These are phyloP conservation scores for Eucalyptus regnans DNA, from an alignment of 345 rosid genomes.

Conservation along the genomic window DNA sequence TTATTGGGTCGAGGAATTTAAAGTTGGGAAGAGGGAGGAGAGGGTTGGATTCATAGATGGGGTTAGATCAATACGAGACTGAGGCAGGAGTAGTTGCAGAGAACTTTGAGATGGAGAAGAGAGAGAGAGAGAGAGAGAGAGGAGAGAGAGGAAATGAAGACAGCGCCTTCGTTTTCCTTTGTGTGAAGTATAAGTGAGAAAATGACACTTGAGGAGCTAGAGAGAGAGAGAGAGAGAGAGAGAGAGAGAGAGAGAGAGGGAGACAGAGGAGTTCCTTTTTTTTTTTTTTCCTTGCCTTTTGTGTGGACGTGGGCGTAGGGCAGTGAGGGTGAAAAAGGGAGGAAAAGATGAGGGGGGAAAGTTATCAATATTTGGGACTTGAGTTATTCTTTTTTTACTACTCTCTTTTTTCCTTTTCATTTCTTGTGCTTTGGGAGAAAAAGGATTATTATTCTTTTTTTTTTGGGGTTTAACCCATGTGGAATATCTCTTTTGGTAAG, in stretches of 20 bases:
- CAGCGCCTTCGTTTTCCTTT: constrained; percentile 50
- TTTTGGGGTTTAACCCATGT: background rate
- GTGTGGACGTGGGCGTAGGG: constrained; percentile 65
- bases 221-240: background rate
- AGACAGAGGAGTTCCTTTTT: background rate
- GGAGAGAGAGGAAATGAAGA: constrained; percentile 38
- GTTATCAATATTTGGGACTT: background rate
- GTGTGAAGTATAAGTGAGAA: constrained; percentile 77
- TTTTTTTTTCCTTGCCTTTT: constrained; percentile 4
- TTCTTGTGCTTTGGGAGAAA: background rate
- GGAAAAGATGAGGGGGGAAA: background rate
- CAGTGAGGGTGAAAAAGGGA: background rate
- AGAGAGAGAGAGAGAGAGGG: background rate
- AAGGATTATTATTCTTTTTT: background rate
- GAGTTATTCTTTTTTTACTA: background rate
- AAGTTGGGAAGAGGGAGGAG: background rate
- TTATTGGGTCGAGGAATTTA: background rate
- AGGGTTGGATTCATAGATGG: constrained; percentile 1
- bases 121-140: constrained; percentile 5
- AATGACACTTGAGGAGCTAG: constrained; percentile 53
- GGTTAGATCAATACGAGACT: constrained; percentile 5
- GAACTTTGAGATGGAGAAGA: constrained; percentile 28
- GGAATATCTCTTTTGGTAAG: background rate
- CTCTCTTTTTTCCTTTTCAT: background rate
- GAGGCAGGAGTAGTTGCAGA: constrained; percentile 27